These are phyloP conservation scores for Sphagnum fallax DNA, from an alignment of 228 moss, liverwort and hornwort species.

Conservation along the genomic window DNA sequence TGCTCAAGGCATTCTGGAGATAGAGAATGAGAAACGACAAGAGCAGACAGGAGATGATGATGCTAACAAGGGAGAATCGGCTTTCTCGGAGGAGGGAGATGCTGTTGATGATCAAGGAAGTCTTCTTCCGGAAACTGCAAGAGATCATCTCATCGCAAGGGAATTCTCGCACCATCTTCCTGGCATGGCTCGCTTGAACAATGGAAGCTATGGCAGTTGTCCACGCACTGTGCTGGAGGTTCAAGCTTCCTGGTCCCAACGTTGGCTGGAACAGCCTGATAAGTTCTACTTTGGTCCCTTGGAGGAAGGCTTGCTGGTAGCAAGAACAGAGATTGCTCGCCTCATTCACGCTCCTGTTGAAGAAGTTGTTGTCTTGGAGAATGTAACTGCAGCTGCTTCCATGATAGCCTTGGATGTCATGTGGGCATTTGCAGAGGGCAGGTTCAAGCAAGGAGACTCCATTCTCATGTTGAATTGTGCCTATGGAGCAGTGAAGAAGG, in stretches of 20 bases:
- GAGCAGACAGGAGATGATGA: no score
- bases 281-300: constrained; percentile 53
- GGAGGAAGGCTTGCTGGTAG: constrained; percentile 30
- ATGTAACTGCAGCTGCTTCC: constrained; percentile 65
- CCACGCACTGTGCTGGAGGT: constrained; percentile 49
- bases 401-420: constrained; percentile 66
- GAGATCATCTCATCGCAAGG: constrained; percentile 14
- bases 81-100: no score
- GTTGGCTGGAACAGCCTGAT: constrained; percentile 51
- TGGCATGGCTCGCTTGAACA: constrained; percentile 74
- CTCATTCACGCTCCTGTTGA: constrained; percentile 37
- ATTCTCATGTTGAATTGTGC: constrained; percentile 63
- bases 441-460: constrained; percentile 51
- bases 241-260: constrained; percentile 44
- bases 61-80: no score
- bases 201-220: constrained; percentile 72
- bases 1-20: no score
- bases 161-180: constrained; percentile 70
- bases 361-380: constrained; percentile 69
- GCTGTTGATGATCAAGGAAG: no score
- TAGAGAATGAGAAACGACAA: no score
- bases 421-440: constrained; percentile 69
- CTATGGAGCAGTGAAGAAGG: constrained; percentile 64
- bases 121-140: no score
- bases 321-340: constrained; percentile 33